A percentile compares a stretch with the other conserved stretches of the same genome.
phyloP scores from a whole-genome alignment of 495 filamentous ascomycete species.

The Penicillium arizonense region DNA sequence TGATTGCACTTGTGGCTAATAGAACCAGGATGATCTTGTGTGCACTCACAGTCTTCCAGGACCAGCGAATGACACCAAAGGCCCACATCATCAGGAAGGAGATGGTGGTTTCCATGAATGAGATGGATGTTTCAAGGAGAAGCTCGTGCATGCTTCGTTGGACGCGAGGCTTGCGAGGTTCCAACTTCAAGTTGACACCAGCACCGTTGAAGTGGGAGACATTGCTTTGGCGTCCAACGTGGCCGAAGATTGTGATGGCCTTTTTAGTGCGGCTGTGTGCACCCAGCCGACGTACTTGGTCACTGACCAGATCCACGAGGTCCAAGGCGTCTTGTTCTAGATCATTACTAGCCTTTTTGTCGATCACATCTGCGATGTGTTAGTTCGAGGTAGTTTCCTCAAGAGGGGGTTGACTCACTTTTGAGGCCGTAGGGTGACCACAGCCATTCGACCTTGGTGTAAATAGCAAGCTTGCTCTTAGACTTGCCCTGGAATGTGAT shows the following conservation, averaged over 20 bases:
- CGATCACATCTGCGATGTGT: constrained; percentile 55
- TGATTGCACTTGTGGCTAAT: constrained; percentile 61
- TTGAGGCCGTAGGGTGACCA: constrained; percentile 61
- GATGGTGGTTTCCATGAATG: constrained; percentile 66
- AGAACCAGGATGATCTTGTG: constrained; percentile 71
- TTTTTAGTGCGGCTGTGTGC: constrained; percentile 83
- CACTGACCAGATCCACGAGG: constrained; percentile 78
- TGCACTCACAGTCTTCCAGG: constrained; percentile 69
- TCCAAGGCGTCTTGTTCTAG: constrained; percentile 81
- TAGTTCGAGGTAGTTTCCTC: constrained; percentile 10
- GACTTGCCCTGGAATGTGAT: constrained; percentile 92
- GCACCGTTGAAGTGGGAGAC: constrained; percentile 59
- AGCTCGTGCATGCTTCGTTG: constrained; percentile 67
- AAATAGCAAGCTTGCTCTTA: constrained; percentile 87
- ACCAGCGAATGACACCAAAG: constrained; percentile 57
- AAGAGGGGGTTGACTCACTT: constrained; percentile 37
- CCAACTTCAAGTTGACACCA: constrained; percentile 36
- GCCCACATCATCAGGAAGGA: constrained; percentile 73
- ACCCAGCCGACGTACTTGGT: constrained; percentile 79
- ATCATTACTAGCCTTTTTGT: constrained; percentile 77
- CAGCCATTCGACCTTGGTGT: constrained; percentile 83
- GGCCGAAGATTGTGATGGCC: constrained; percentile 86
- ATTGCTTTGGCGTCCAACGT: constrained; percentile 71
- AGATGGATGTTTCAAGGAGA: constrained; percentile 64
- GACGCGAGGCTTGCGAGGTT: constrained; percentile 56